phyloP scores from a whole-genome alignment of 805 yeast species.

The Priceomyces fermenticarens region DNA sequence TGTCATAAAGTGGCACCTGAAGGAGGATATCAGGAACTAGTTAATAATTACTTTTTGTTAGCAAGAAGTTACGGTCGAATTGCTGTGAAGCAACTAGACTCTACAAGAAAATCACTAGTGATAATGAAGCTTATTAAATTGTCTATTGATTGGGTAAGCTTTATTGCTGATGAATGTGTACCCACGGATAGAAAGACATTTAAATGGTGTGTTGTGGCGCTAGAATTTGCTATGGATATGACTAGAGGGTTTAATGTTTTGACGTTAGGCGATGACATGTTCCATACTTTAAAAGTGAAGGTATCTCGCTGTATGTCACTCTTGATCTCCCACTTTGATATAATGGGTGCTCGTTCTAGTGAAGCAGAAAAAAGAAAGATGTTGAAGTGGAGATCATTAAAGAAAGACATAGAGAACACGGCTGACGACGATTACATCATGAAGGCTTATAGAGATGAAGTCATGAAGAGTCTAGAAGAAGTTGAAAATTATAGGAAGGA shows the following conservation, averaged over 20 bases:
- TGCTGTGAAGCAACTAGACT: constrained; percentile 61
- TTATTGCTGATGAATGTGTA: constrained; percentile 89
- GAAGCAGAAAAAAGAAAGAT: constrained; percentile 58
- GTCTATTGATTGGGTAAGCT: constrained; percentile 88
- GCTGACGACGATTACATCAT: constrained; percentile 38
- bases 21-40: constrained; percentile 69
- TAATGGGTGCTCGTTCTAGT: constrained; percentile 94
- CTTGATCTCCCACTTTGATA: constrained; percentile 91
- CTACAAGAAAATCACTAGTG: constrained; percentile 62
- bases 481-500: constrained; percentile 58
- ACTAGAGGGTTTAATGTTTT: constrained; percentile 87
- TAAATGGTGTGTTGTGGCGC: constrained; percentile 93
- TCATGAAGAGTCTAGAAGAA: constrained; percentile 60
- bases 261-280: constrained; percentile 74
- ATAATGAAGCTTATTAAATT: constrained; percentile 70
- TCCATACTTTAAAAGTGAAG: constrained; percentile 64
- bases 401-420: constrained; percentile 48
- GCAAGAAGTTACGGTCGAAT: constrained; percentile 80
- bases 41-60: constrained; percentile 71
- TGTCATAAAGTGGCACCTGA: constrained; percentile 48
- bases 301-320: constrained; percentile 95
- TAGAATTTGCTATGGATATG: constrained; percentile 94
- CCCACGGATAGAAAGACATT: constrained; percentile 91
- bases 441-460: constrained; percentile 59
- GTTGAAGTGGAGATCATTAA: constrained; percentile 51